Evolutionary conservation across 2,329 filamentous ascomycete genomes (phyloP).

Genomic region (Venturia pyrina): DNA sequence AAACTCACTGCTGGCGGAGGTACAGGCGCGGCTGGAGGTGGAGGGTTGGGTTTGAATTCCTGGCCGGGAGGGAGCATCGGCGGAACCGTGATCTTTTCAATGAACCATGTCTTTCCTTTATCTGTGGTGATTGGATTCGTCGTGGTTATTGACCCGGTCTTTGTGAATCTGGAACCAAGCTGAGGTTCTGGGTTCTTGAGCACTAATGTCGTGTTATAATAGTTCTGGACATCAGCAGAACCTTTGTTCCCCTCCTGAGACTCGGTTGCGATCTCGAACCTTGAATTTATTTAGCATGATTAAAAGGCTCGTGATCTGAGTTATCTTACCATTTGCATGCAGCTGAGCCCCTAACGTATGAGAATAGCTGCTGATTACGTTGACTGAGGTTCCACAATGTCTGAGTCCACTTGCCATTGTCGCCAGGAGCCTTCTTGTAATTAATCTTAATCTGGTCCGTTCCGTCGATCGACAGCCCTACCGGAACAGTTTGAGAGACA

Average conservation of each 20-base stretch:
- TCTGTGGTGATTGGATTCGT: slow-evolving; percentile 11
- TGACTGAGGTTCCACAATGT: slow-evolving; percentile 4
- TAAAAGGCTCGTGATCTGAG: no score
- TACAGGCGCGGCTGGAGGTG: background rate
- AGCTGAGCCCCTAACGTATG: background rate
- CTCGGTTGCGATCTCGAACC: slow-evolving; percentile 10
- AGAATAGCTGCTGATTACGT: background rate
- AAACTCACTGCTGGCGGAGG: background rate
- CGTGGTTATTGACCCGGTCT: background rate
- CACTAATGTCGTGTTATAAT: slow-evolving; percentile 7
- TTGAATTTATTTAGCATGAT: background rate
- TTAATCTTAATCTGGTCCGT: slow-evolving; percentile 6
- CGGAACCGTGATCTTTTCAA: slow-evolving; percentile 13
- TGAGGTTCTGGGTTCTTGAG: slow-evolving; percentile 6
- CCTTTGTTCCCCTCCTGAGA: slow-evolving; percentile 7
- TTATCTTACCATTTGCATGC: slow-evolving; percentile 7
- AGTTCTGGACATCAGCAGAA: slow-evolving; percentile 7
- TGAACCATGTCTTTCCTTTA: slow-evolving; percentile 15
- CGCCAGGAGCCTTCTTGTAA: slow-evolving; percentile 7
- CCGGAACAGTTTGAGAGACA: background rate
- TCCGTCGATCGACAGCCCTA: slow-evolving; percentile 4
- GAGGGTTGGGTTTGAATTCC: slow-evolving; percentile 1
- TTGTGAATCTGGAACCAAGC: background rate
- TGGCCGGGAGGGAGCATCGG: slow-evolving; percentile 4
- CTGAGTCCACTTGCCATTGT: slow-evolving; percentile 7